Evolutionary conservation across 2,329 filamentous ascomycete genomes (phyloP).

Genomic region (Sclerotinia subarctica): DNA sequence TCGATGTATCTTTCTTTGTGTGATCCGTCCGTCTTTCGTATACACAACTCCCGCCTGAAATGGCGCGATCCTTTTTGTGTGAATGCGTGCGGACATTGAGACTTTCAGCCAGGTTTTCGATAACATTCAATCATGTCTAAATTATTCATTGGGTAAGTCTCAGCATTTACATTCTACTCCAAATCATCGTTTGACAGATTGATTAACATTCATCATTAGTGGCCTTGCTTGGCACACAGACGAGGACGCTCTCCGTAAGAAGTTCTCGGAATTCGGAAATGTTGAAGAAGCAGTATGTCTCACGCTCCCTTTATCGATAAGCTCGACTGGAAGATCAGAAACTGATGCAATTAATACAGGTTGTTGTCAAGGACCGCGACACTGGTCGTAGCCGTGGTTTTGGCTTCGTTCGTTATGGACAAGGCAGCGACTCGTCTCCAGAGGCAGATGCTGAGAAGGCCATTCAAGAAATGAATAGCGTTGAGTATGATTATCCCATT

Average conservation of each 20-base stretch:
- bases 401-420: constrained; percentile 87
- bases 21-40: constrained; percentile 37
- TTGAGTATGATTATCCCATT: constrained; percentile 64
- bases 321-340: constrained; percentile 24
- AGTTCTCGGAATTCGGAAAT: constrained; percentile 87
- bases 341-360: constrained; percentile 50
- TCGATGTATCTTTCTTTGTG: constrained; percentile 41
- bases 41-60: constrained; percentile 35
- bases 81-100: constrained; percentile 41
- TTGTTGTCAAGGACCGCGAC: constrained; percentile 96
- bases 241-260: constrained; percentile 78
- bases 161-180: neutral
- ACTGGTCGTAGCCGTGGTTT: constrained; percentile 96
- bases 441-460: constrained; percentile 74
- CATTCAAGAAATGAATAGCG: constrained; percentile 78
- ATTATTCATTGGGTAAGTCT: constrained; percentile 84
- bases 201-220: constrained; percentile 46
- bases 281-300: constrained; percentile 92
- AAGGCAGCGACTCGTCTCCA: constrained; percentile 34
- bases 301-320: constrained; percentile 17
- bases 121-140: constrained; percentile 69
- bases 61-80: constrained; percentile 37
- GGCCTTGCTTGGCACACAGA: constrained; percentile 99
- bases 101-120: constrained; percentile 39
- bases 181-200: constrained; percentile 8